Conservation (phyloP, 768 basidiomycete species). For the Pisolithus sp. region DNA sequence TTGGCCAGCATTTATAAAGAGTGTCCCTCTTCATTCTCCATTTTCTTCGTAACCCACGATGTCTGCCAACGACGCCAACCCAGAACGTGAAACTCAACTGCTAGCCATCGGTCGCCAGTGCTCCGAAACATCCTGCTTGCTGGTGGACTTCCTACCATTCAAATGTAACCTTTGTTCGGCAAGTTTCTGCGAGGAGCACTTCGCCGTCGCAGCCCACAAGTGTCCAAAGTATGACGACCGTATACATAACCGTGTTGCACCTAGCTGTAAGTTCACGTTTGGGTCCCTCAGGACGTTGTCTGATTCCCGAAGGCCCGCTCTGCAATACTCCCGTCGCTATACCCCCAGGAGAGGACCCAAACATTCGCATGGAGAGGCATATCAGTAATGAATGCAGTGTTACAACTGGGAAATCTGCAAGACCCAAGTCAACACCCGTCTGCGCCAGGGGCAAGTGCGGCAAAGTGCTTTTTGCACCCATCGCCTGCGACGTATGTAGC, state of each 20-base stretch:
- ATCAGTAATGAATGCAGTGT: slow-evolving; percentile 60
- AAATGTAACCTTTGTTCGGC: slow-evolving; percentile 75
- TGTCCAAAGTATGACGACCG: slow-evolving; percentile 68
- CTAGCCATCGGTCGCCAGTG: slow-evolving; percentile 70
- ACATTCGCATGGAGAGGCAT: slow-evolving; percentile 74
- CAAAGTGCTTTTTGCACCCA: slow-evolving; percentile 70
- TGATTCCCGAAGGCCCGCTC: slow-evolving; percentile 51
- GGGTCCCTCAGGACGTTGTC: neutral
- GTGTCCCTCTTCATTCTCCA: neutral
- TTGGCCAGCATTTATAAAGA: slow-evolving; percentile 9
- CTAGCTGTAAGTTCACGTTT: slow-evolving; percentile 49
- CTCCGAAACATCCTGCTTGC: slow-evolving; percentile 54
- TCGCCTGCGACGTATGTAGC: slow-evolving; percentile 59
- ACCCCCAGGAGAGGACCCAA: slow-evolving; percentile 74
- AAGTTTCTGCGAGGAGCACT: slow-evolving; percentile 76
- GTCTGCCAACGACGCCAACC: slow-evolving; percentile 15
- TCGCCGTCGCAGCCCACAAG: slow-evolving; percentile 57
- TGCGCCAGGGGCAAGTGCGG: slow-evolving; percentile 61
- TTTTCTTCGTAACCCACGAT: slow-evolving; percentile 12
- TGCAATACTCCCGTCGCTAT: slow-evolving; percentile 73
- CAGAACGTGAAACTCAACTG: slow-evolving; percentile 47
- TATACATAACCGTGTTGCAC: slow-evolving; percentile 69
- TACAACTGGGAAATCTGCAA: slow-evolving; percentile 56
- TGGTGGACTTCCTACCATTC: slow-evolving; percentile 82
- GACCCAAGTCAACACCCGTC: slow-evolving; percentile 42